Base-by-base conservation (phyloP, 345 rosid genomes). In the Alliaria petiolata region DNA sequence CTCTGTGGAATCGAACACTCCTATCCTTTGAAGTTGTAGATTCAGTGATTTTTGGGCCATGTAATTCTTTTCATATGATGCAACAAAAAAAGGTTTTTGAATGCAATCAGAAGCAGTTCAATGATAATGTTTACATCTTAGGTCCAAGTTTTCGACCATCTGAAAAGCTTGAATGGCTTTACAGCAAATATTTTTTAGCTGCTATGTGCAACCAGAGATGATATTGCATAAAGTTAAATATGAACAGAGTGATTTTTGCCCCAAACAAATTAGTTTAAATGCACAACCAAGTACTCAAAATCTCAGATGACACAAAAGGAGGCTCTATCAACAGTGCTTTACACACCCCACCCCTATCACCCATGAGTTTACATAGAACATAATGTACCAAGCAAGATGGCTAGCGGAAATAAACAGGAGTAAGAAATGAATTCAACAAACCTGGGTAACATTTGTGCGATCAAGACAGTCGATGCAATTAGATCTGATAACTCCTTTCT, bases 371-470 rank as follows among this genome's bases (percentile, higher is more conserved):
- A 51, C 20, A 50, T 62, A 52, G 28, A 39, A 31, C 17, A 62
- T 54, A 39, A 19, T 8, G 13, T 15, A 63, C 54, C 55, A 62
- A 54, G 51, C 66, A 77, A 70, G 66, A 79, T 66, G 74, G 42
- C 61, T 43, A 60, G 13, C 17, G 13, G 26, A 67, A 20, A 67
- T 22, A 57, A 5, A 20, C 51, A 51, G 59, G 38, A 44, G 67
- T 39, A n/a, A 39, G 28, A 60, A 55, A 42, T 8, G 34, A 38
- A 15, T 35, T 52, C 17, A 19, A 57, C 77, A 67, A 64, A 93
- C 98, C 98, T 93, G 98, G 62, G 95, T 91, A 28, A 93, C 98
- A 78, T 93, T 93, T 70, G 98, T 91, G 61, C 98, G 89, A 78
- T 93, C 98, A 68, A 93, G 91, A 83, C 96, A 93, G 72, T 93